Evolutionary conservation across 2,329 filamentous ascomycete species (phyloP), one percentile per base, ranked within the genome.

Genomic region (Shiraia sp.): DNA sequence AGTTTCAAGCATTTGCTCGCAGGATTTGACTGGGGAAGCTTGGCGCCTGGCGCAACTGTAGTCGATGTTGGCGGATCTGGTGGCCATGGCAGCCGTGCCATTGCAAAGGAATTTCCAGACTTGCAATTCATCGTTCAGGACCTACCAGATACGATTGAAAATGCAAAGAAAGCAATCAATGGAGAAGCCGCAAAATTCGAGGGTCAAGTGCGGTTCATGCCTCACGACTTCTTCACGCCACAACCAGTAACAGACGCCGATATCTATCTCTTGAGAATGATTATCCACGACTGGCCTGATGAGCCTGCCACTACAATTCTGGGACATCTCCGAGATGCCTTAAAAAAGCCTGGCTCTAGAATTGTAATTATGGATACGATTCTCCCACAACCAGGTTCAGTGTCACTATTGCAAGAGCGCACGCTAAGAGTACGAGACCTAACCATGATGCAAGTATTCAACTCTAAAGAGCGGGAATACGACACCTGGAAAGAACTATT

Each of bases 261-360:
- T 17, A 30, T 55, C 2, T 55, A 51, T 35, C 19, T 65, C n/a
- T 53, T 70, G 35, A 62, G 65, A 10, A 55, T 61, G 37, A 64
- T 66, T 28, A 52, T 65, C 42, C 64, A 67, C 34, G 59, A 66
- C 40, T 67, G 61, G 60, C 57, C 59, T 34, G 62, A 66, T 42
- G 55, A 55, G 32, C 60, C 68, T 43, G 57, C 45, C 26, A 25
- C 63, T 1, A 40, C 54, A 30, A 68, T 70, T 31, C 26, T 38
- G 10, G 2, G 22, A 8, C 33, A 36, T 14, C 13, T 36, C 12
- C 23, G 33, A 3, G 33, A 36, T 15, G 33, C 33, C 5, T 10
- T 36, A 13, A 36, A 36, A n/a, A 36, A 36, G n/a, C 23, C 33
- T n/a, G 25, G 33, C 6, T n/a, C 36, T 6, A 26, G 26, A 10